phyloP scores from a whole-genome alignment of 345 rosid species.

The Pugionium dolabratum region DNA sequence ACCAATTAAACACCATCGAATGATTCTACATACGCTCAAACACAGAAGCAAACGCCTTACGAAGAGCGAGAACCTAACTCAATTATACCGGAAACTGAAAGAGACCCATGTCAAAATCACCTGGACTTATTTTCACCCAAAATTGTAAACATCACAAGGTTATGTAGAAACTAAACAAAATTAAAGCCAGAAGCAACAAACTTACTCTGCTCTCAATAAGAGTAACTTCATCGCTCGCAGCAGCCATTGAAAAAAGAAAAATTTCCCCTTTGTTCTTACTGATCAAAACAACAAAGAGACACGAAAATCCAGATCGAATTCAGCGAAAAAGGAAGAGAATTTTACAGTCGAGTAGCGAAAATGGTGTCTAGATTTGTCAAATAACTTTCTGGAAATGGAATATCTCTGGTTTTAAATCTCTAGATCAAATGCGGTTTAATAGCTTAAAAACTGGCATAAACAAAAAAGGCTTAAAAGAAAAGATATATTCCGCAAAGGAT shows the following conservation, averaged over 20 bases:
- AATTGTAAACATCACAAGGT: background rate
- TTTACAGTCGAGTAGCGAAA: conserved; percentile 1
- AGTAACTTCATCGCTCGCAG: conserved; percentile 63
- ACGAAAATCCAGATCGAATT: conserved; percentile 34
- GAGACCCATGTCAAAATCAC: conserved; percentile 33
- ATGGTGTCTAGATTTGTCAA: conserved; percentile 12
- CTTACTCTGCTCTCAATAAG: conserved; percentile 73
- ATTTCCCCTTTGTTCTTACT: background rate
- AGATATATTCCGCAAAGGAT: conserved; percentile 17
- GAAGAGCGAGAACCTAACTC: conserved; percentile 11
- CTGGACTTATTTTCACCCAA: background rate
- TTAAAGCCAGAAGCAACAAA: background rate
- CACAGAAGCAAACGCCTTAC: conserved; percentile 18
- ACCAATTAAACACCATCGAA: conserved; percentile 19
- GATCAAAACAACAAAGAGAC: conserved; percentile 17
- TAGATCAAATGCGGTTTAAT: conserved; percentile 30
- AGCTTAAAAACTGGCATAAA: conserved; percentile 22
- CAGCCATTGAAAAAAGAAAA: conserved; percentile 56
- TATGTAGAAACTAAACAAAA: background rate
- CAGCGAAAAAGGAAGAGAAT: conserved; percentile 4
- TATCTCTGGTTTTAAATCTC: conserved; percentile 2
- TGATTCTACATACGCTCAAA: conserved; percentile 25
- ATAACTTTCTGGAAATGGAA: conserved; percentile 13
- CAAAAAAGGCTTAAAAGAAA: background rate
- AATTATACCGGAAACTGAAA: conserved; percentile 30